Evolutionary conservation across 331 rosid genomes (phyloP), one percentile per base, ranked within the genome.

Genomic region (Quercus lobata): DNA sequence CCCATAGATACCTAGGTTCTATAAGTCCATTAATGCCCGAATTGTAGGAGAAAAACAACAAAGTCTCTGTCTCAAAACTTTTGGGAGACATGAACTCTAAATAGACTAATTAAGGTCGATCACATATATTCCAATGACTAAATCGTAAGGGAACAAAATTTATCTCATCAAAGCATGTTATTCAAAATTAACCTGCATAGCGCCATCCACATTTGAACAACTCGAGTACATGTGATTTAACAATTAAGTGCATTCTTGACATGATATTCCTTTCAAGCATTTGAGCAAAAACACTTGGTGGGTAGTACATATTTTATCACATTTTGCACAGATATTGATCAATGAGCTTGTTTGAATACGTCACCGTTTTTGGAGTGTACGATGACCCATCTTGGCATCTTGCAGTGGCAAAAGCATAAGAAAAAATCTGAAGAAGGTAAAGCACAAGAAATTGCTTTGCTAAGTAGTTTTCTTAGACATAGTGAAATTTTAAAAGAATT

Each of bases 151-250:
- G 46, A 41, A 41, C 46, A 41, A 41, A 41, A 41, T 41, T 41
- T 56, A 73, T 93, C 88, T 75, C 66, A 77, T 27, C 93, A 84
- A 25, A 91, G 87, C 32, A 68, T 81, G 0, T 82, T 76, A 79
- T 82, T 72, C 76, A 91, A 83, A 77, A 35, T 35, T 35, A 35
- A 91, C 84, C 81, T 80, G 34, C 84, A 87, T 73, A 4, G 95
- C 98, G 34, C 74, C 89, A 52, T 71, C 83, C 34, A 90, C 76
- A 69, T 79, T 86, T 32, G 70, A 85, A 80, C 89, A 81, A 80
- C 85, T 89, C 0, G 88, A 88, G 37, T 93, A 91, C 92, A 90
- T 75, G 74, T 91, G 95, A 83, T 88, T 86, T 69, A 41, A 41
- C 46, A 41, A 41, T 8, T 41, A 41, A 93, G 91, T n/a, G 88